Conservation (phyloP, 2,329 filamentous ascomycete species). For the Colletotrichum orchidophilum region DNA sequence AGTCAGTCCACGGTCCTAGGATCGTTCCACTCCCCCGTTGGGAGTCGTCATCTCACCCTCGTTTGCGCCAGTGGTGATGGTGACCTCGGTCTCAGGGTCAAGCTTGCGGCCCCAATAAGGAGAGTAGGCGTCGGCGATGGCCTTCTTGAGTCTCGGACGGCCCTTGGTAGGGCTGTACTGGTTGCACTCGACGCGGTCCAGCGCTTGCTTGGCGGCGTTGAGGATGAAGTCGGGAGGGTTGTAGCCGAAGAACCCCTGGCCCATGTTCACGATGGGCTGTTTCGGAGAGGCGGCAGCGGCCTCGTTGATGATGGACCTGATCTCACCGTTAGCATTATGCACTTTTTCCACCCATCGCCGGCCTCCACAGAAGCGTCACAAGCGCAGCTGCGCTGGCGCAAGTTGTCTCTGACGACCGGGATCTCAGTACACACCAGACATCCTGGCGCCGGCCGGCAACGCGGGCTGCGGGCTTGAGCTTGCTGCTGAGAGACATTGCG, state of each 20-base stretch:
- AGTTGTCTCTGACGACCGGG: background rate
- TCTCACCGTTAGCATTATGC: background rate
- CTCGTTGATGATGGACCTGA: slow-evolving; percentile 73
- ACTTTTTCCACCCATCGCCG: background rate
- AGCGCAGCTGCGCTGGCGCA: background rate
- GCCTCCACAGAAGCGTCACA: background rate
- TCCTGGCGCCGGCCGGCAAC: slow-evolving; percentile 61
- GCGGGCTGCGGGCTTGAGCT: slow-evolving; percentile 60
- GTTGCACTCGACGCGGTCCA: slow-evolving; percentile 95
- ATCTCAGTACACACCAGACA: slow-evolving; percentile 55
- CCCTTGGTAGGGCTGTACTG: slow-evolving; percentile 98
- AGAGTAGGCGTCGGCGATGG: slow-evolving; percentile 91
- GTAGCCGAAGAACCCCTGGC: slow-evolving; percentile 85
- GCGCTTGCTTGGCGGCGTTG: slow-evolving; percentile 87
- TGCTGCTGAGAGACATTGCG: slow-evolving; percentile 54
- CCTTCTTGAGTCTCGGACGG: slow-evolving; percentile 89
- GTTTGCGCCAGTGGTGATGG: slow-evolving; percentile 92
- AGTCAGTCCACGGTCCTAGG: background rate
- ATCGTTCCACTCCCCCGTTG: background rate
- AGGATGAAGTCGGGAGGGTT: slow-evolving; percentile 93
- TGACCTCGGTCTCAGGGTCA: slow-evolving; percentile 91
- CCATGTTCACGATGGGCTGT: slow-evolving; percentile 73
- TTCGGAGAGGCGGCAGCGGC: slow-evolving; percentile 69
- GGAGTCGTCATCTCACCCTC: slow-evolving; percentile 60
- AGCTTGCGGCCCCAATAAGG: slow-evolving; percentile 85